Evolutionary conservation across 768 basidiomycete genomes (phyloP).

Genomic region (Filobasidium wieringae): DNA sequence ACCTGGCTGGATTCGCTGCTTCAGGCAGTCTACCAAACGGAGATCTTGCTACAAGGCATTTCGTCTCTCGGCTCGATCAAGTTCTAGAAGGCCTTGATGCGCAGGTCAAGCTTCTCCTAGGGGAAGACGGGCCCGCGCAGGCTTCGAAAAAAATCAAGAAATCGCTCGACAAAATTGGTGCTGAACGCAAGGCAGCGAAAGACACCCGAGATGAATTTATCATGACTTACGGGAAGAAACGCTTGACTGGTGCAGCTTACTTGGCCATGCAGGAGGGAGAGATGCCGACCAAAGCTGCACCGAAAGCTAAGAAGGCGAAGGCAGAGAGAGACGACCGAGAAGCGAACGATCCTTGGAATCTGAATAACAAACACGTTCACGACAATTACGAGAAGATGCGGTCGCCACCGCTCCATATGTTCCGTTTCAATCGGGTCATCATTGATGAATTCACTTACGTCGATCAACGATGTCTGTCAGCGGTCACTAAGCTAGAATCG

Average conservation of each 20-base stretch:
- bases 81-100: constrained; percentile 48
- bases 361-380: constrained; percentile 51
- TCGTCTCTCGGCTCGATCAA: constrained; percentile 66
- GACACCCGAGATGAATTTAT: constrained; percentile 15
- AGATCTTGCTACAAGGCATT: constrained; percentile 49
- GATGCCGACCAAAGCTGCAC: not conserved
- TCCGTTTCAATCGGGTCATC: constrained; percentile 75
- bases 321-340: constrained; percentile 26
- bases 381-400: constrained; percentile 68
- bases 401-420: constrained; percentile 78
- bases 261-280: constrained; percentile 11
- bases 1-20: constrained; percentile 51
- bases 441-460: constrained; percentile 94
- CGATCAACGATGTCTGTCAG: constrained; percentile 62
- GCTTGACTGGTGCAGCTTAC: constrained; percentile 7
- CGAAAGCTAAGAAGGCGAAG: constrained; percentile 16
- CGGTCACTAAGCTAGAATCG: constrained; percentile 64
- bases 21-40: constrained; percentile 52
- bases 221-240: constrained; percentile 5
- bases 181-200: constrained; percentile 35
- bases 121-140: constrained; percentile 49
- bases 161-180: constrained; percentile 50
- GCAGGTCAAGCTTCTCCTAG: constrained; percentile 59
- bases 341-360: constrained; percentile 58
- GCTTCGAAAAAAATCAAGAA: constrained; percentile 57